Evolutionary conservation across 345 rosid species (phyloP), one percentile per base, ranked within the genome.

Genomic region (Lepidium aucheri): DNA sequence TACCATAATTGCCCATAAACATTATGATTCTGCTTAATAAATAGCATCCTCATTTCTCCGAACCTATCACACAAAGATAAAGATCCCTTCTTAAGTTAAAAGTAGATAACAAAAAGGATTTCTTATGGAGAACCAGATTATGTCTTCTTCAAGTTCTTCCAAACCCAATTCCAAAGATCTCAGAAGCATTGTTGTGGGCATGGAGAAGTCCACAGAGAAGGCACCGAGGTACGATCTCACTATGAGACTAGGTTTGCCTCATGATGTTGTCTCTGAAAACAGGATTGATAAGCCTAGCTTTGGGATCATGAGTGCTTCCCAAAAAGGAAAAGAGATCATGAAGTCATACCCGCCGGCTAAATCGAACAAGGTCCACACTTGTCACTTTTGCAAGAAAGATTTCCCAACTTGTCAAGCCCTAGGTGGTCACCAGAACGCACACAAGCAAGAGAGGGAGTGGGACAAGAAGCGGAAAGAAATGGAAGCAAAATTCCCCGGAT

Each of bases 371-470:
- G 24, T 39, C 49, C 59, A 32, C 42, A 15, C 34, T 41, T 73
- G 76, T 73, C 46, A 42, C 1, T 65, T 65, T 35, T 73, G 76
- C 44, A 42, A 46, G 0, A 65, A 65, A 59, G 66, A 49, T 63
- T 91, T 89, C 80, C 79, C 80, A 74, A 83, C 90, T 49, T 87
- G 90, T 32, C 98, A 91, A 71, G 98, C 98, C 39, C 84, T 91
- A 18, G 98, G 98, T 4, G 96, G 98, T 75, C 98, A 91, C 80
- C 98, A 91, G 69, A 91, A 89, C 68, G 98, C 95, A 8, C 98
- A 91, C 86, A 89, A 85, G 77, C 81, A 92, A 8, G 98, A 89
- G 76, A 55, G 98, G 40, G 95, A 65, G 8, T 73, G 66, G 76
- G 67, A 73, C 9, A 73, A 65, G 61, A 73, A 42, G 61, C 46